Base-by-base conservation (phyloP, 1,284 basidiomycete genomes). In the Heterobasidion irregulare region DNA sequence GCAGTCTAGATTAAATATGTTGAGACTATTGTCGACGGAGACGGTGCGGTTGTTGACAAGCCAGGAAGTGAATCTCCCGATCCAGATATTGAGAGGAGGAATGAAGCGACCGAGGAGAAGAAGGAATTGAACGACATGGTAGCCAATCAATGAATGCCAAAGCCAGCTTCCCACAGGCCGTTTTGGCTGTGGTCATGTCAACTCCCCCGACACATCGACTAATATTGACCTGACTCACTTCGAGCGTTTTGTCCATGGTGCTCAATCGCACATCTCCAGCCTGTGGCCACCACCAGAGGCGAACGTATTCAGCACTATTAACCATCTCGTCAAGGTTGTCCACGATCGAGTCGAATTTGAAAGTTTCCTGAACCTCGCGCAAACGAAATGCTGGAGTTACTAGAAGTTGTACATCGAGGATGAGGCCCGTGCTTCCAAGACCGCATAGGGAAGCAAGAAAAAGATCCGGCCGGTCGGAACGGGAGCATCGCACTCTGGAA, bases 271-370 rank as follows among this genome's bases (percentile, higher is more conserved):
- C 76, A 41, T 75, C 75, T 58, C 86, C 83, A 16, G 85, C 82
- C 56, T 90, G 86, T 1, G 95, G 93, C 72, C 89, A 97, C 94
- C 95, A 99, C 90, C 92, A 95, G 34, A 94, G 77, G n/a, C 93
- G 79, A 26, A 92, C 90, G 68, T 98, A 94, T 70, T 98, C 83
- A 0, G 89, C 84, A 50, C 81, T 77, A 52, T 68, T 66, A 41
- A 80, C 83, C 63, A 95, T 72, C 8, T 70, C 59, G 59, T 86
- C 80, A 19, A 89, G 64, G 53, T 76, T 68, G 41, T 71, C 65
- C 53, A 87, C 65, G 60, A 84, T 81, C n/a, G 83, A 72, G 50
- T 88, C 81, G 62, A 92, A 89, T 32, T 73, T 64, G 47, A 86
- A 70, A 18, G 84, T 80, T 61, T 84, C 80, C 61, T 87, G 86